Evolutionary conservation across 75 land plant species (phyloP).

Genomic region (Larix kaempferi): DNA sequence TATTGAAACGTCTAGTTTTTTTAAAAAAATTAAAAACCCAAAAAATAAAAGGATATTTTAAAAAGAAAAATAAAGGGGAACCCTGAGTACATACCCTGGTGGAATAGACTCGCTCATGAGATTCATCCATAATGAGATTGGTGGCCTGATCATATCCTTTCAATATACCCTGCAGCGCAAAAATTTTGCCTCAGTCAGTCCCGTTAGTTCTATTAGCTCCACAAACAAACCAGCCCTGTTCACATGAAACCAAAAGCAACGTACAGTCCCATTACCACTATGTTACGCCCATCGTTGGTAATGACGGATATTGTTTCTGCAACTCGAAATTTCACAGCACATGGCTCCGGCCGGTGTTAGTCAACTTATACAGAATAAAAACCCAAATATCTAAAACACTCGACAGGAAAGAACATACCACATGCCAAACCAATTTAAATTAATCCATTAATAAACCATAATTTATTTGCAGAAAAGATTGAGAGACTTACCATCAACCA

Average conservation of each 20-base stretch:
- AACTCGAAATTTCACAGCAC: background rate
- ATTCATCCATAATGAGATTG: conserved; percentile 92
- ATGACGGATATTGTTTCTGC: conserved; percentile 88
- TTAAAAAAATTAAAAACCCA: background rate
- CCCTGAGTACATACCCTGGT: conserved; percentile 55
- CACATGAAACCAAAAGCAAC: background rate
- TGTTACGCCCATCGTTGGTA: conserved; percentile 96
- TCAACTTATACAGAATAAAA: no score
- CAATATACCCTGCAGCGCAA: conserved; percentile 66
- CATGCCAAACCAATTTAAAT: no score
- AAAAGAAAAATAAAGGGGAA: background rate
- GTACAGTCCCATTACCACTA: conserved; percentile 55
- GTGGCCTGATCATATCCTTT: conserved; percentile 97
- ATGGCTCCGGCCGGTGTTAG: no score
- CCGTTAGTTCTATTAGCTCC: background rate
- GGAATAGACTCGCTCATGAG: conserved; percentile 96
- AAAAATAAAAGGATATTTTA: conserved; percentile 2
- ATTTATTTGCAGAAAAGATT: no score
- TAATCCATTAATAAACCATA: no score
- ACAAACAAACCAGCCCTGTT: background rate
- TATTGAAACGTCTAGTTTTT: no score
- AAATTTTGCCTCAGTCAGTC: background rate
- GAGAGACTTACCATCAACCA: no score
- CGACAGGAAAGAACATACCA: no score
- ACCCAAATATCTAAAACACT: no score